Base-by-base conservation (phyloP, 139 green algal genomes). In the Zygnema circumcarinatum region DNA sequence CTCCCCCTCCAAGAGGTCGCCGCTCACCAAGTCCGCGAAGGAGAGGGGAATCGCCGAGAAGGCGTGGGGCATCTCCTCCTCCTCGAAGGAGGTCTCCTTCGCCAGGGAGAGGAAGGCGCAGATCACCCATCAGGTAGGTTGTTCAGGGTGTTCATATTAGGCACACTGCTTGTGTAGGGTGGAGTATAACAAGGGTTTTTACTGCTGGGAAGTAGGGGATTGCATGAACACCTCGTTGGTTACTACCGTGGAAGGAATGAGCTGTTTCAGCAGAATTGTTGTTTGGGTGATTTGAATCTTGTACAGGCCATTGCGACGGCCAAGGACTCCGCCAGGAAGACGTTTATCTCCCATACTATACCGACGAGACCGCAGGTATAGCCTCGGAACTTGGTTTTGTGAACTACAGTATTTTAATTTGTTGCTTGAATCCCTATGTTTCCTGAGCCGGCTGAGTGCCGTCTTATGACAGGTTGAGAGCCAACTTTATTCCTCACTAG, bases 361-460 rank as follows among this genome's bases (percentile, higher is more conserved):
- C 69, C 69, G 69, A 25, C 47, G 47, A 7, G 47, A 62, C 16
- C 69, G 69, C 69, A 78, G 69, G 69, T 78, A 41, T 78, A 25
- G 3, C 35, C 69, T 72, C 54, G 25, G 54, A 33, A 29, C 25
- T 29, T 29, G 25, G 25, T 72, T 29, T 72, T 72, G 25, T 29
- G 54, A 29, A 72, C 54, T 29, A 25, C 25, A 33, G 25, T 33
- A 25, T 33, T 29, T 72, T 25, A 72, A 29, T 33, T 29, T 72
- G 54, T 29, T 72, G 54, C 54, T 33, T 72, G 54, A 72, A 25
- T 29, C 29, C 25, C 54, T 72, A 29, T 72, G 54, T 29, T 72
- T 72, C 54, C 54, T n/a, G n/a, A n/a, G n/a, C n/a, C n/a, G n/a
- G n/a, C n/a, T n/a, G n/a, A n/a, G n/a, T n/a, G n/a, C n/a, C n/a